Evolutionary conservation across 768 basidiomycete genomes (phyloP), one percentile per base, ranked within the genome.

Genomic region (Mycena crocata): DNA sequence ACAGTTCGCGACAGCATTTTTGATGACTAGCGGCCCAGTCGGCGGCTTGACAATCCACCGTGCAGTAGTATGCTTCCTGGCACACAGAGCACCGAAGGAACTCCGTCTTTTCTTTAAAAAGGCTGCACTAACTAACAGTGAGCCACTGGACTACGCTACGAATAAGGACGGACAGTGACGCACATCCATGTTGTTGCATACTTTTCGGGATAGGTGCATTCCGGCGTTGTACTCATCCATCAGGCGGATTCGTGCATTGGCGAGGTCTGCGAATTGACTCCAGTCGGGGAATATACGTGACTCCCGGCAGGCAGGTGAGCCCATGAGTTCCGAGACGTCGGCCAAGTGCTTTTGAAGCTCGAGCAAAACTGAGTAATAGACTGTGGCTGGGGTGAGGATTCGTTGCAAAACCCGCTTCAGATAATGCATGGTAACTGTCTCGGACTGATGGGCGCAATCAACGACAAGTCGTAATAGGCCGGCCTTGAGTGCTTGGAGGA

Each of bases 261-360:
- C 42, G 23, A 57, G 42, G 42, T 28, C 44, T 31, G 42, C 42
- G 56, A 57, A 57, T 57, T 24, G 40, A 57, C 21, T 57, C 56
- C 56, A 57, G 23, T 57, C 56, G 17, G 56, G 56, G 56, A 57
- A 57, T 31, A 57, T 57, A 46, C 56, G 42, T 45, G 56, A 57
- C 40, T 45, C 42, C 23, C 31, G 56, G 56, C 45, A 57, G 24
- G 42, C 42, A 31, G 46, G 23, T 15, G 30, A 45, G 13, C n/a
- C 4, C 37, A 45, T 44, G 56, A 57, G 56, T 34, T 57, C 56
- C 30, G 23, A 42, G n/a, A 57, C 42, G 8, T 57, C 42, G 40
- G 56, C 23, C 42, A 57, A 46, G 56, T 2, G n/a, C 23, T 57
- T 57, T 57, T 57, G 56, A 15, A 57, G 56, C 56, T 57, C 42